Base-by-base conservation (phyloP, 116 monocot species). In the Iris pallida region DNA sequence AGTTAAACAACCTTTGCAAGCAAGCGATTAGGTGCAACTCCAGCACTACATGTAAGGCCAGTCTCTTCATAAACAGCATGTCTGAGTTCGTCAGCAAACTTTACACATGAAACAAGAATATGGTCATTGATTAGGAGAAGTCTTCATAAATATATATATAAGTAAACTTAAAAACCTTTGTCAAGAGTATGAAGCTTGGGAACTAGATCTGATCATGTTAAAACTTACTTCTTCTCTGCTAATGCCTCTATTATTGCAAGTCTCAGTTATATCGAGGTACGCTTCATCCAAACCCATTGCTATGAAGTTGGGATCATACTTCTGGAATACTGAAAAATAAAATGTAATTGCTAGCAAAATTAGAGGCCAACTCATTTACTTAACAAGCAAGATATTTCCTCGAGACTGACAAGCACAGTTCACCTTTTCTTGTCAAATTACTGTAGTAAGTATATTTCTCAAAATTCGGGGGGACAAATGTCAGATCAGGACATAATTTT, bases 211-310 rank as follows among this genome's bases (percentile, higher is more conserved):
- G 61, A 45, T 61, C 9, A 61, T 44, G 43, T 42, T n/a, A 61
- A 16, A 42, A 75, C 82, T 80, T 86, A 99, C 99, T 80, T 90
- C 80, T 64, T 78, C 79, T 53, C 83, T 72, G 45, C 74, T 79
- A 73, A 90, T 51, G 45, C 78, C 53, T 82, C 84, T 83, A 73
- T 88, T 71, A 17, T 56, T 74, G 82, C 93, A 93, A 62, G 73
- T 49, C 17, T 79, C 77, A 57, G 93, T 99, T 68, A 99, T 82
- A 79, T 99, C 81, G 41, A 99, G 73, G 56, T 90, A 93, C 65
- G 93, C 99, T 79, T 99, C 99, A 84, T 99, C 99, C 66, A 99
- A 69, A 82, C 99, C 93, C 42, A 84, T 71, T 51, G 99, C 80
- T 68, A 99, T 86, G 63, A 88, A 93, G 45, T 86, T 61, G 16